Evolutionary conservation across 257 asterid genomes (phyloP).

Genomic region (Jaltomata sinuosa): DNA sequence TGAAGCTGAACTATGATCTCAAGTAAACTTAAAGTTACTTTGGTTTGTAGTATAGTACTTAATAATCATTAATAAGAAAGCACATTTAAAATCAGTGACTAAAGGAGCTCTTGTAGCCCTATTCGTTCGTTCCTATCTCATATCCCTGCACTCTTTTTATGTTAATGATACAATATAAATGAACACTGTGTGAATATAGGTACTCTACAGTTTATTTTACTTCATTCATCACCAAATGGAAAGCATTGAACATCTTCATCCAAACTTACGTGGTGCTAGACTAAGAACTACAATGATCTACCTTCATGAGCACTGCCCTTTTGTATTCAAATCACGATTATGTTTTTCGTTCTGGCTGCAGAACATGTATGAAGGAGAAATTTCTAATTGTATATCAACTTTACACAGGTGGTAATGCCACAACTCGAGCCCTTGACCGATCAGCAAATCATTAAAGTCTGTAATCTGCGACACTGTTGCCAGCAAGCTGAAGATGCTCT

Average conservation of each 20-base stretch:
- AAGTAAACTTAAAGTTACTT: not conserved
- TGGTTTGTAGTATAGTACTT: not conserved
- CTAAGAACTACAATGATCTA: not conserved
- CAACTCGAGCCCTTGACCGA: constrained; percentile 61
- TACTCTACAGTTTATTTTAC: not conserved
- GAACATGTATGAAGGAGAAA: not conserved
- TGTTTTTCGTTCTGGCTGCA: not conserved
- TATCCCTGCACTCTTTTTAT: not conserved
- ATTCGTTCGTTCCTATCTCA: not conserved
- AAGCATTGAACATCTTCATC: not conserved
- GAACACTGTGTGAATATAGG: not conserved
- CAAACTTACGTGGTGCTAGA: not conserved
- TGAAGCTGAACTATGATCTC: not conserved
- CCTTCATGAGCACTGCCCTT: not conserved
- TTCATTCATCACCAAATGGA: not conserved
- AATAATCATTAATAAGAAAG: not conserved
- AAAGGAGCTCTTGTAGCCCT: not conserved
- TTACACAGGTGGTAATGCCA: constrained; percentile 56
- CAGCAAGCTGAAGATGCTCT: constrained; percentile 95
- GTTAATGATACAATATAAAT: not conserved
- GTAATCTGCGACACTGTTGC: constrained; percentile 58
- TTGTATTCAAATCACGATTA: not conserved
- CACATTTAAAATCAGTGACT: not conserved
- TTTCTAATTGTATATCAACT: not conserved
- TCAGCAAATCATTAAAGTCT: constrained; percentile 40